phyloP scores from a whole-genome alignment of 208 protist genomes.

The Phytomonas serpens region DNA sequence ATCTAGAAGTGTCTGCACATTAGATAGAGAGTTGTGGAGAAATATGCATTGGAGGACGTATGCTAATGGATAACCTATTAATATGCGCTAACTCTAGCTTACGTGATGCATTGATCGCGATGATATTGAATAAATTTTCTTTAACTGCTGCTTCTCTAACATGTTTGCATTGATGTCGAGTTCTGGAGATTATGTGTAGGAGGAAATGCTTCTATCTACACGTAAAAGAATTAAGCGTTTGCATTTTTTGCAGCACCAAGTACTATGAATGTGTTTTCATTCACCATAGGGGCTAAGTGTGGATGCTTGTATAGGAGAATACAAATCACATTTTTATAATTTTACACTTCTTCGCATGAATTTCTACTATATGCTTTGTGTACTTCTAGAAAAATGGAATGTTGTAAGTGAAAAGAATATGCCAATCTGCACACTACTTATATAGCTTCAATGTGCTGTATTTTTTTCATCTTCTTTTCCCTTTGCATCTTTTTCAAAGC shows the following conservation, averaged over 20 bases:
- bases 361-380: not conserved
- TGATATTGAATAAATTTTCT: not conserved
- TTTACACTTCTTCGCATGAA: not conserved
- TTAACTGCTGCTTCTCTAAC: not conserved
- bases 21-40: not conserved
- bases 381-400: not conserved
- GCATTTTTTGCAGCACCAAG: not conserved
- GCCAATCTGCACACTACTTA: not conserved
- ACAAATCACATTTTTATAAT: not conserved
- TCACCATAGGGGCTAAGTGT: not conserved
- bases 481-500: conserved; percentile 19
- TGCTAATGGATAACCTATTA: not conserved
- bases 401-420: not conserved
- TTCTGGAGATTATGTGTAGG: not conserved
- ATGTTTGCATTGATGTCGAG: not conserved
- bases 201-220: not conserved
- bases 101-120: not conserved
- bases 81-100: not conserved
- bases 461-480: not conserved
- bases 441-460: not conserved
- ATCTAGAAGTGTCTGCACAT: not conserved
- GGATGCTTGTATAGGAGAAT: not conserved
- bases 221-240: not conserved
- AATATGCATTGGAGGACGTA: not conserved
- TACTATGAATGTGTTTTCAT: not conserved